A percentile compares a stretch with the other conserved stretches of the same genome.
phyloP scores from a whole-genome alignment of 2,329 filamentous ascomycete genomes.

The Penicillium hordei region DNA sequence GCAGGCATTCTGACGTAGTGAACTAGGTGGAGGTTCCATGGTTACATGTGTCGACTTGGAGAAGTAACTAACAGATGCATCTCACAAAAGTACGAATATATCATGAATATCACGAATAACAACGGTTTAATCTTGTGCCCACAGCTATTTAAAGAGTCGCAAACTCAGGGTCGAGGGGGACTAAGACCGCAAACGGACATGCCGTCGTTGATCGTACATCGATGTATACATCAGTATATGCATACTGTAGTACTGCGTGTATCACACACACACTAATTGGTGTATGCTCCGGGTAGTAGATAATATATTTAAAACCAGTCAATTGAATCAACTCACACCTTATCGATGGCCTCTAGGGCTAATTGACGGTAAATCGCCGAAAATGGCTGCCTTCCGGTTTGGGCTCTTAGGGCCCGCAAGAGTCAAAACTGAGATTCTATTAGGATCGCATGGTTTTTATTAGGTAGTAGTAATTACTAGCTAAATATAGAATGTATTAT shows the following conservation, averaged over 20 bases:
- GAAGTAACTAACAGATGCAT: background rate
- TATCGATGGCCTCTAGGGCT: background rate
- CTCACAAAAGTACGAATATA: background rate
- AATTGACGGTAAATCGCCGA: background rate
- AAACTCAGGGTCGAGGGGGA: background rate
- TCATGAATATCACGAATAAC: background rate
- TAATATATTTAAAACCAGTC: no score
- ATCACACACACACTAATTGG: no score
- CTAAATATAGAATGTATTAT: no score
- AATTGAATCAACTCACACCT: background rate
- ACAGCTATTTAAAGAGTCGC: background rate
- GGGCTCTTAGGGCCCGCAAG: background rate
- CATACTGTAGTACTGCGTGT: background rate
- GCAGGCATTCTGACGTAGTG: conserved; percentile 3
- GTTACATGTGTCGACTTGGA: background rate
- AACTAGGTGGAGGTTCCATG: background rate
- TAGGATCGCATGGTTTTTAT: no score
- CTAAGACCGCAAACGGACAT: background rate
- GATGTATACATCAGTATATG: background rate
- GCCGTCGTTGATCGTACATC: no score
- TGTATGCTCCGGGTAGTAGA: background rate
- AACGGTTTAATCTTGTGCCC: background rate
- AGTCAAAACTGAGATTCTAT: no score
- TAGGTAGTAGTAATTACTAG: no score
- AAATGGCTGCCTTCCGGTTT: background rate